Conservation (phyloP, 2,329 filamentous ascomycete species). For the Thelonectria olida region DNA sequence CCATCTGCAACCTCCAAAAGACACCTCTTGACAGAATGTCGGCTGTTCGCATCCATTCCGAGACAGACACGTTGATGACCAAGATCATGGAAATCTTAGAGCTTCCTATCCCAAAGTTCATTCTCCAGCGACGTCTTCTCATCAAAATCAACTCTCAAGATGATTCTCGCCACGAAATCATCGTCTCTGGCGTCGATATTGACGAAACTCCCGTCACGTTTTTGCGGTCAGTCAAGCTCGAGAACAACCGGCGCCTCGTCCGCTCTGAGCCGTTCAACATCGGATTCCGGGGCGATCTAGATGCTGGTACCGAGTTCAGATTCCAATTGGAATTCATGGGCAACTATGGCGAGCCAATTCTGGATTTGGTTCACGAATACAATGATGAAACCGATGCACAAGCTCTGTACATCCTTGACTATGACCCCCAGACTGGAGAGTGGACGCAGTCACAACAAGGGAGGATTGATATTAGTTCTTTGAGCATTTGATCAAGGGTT, state of each 20-base stretch:
- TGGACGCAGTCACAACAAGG: conserved; percentile 17
- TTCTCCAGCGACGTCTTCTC: conserved; percentile 46
- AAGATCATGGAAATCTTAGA: conserved; percentile 51
- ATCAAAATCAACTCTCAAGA: conserved; percentile 38
- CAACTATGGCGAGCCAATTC: conserved; percentile 54
- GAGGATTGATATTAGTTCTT: background rate
- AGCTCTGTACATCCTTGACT: conserved; percentile 21
- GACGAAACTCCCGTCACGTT: conserved; percentile 54
- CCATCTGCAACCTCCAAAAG: conserved; percentile 57
- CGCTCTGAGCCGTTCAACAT: conserved; percentile 51
- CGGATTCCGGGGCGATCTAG: conserved; percentile 42
- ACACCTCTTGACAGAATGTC: conserved; percentile 51
- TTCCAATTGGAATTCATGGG: conserved; percentile 58
- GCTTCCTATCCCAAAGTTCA: conserved; percentile 48
- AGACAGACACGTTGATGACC: conserved; percentile 51
- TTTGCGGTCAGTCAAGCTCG: conserved; percentile 50
- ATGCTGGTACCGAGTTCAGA: conserved; percentile 39
- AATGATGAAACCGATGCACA: fast-evolving
- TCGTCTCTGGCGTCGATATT: conserved; percentile 48
- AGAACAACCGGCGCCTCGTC: conserved; percentile 46
- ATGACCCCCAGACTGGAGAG: conserved; percentile 18
- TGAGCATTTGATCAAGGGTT: background rate
- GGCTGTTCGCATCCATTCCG: conserved; percentile 46
- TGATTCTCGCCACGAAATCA: conserved; percentile 40
- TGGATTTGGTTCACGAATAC: conserved; percentile 28